Conservation (phyloP, 768 basidiomycete genomes). For the Pisolithus sp. region DNA sequence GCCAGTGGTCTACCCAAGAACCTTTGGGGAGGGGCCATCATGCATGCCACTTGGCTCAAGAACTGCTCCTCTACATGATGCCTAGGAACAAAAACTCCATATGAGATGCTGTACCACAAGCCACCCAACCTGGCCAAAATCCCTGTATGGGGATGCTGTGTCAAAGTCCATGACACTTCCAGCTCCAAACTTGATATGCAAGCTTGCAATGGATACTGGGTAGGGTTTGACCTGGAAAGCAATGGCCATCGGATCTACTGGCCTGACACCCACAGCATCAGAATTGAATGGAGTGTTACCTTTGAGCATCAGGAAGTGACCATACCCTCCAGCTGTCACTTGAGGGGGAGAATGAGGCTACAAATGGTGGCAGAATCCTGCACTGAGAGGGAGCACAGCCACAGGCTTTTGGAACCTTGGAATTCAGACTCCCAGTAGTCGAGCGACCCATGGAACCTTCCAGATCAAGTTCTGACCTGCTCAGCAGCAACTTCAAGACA, state of each 20-base stretch:
- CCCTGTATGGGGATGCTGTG: background rate
- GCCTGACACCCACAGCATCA: background rate
- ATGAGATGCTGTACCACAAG: background rate
- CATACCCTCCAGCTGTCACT: background rate
- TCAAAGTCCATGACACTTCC: background rate
- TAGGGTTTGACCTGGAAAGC: background rate
- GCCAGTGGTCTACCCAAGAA: background rate
- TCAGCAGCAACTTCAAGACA: background rate
- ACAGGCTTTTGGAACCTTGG: no score
- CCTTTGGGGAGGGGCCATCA: background rate
- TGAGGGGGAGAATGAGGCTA: no score
- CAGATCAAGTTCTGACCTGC: background rate
- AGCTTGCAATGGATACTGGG: background rate
- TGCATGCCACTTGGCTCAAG: background rate
- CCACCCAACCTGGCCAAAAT: background rate
- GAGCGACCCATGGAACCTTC: no score
- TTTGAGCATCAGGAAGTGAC: background rate
- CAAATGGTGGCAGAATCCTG: no score
- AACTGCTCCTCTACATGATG: background rate
- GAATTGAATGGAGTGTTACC: slow-evolving; percentile 6
- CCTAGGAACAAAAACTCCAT: background rate
- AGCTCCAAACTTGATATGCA: background rate
- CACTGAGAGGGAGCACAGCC: no score
- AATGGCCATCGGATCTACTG: background rate
- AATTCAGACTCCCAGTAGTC: no score